A percentile compares a stretch with the other conserved stretches of the same genome.
Evolutionary conservation across 495 filamentous ascomycete genomes (phyloP).

Genomic region (Aspergillus saccharolyticus): DNA sequence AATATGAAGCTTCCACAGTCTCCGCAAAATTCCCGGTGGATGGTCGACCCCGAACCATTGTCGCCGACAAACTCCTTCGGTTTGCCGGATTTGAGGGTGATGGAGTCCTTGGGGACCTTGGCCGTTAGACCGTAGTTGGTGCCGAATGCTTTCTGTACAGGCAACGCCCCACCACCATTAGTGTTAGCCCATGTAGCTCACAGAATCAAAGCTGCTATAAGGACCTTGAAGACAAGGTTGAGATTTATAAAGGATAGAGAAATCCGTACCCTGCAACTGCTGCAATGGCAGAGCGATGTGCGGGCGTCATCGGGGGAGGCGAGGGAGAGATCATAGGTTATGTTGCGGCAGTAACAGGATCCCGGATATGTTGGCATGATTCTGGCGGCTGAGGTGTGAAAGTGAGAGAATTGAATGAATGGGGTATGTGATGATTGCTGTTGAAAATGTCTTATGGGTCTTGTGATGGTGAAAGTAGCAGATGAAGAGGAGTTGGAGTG

Average conservation of each 20-base stretch:
- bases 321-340: slow-evolving; percentile 45
- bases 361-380: slow-evolving; percentile 39
- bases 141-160: slow-evolving; percentile 52
- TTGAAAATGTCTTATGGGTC: neutral
- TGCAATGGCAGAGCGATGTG: slow-evolving; percentile 62
- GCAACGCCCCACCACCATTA: neutral
- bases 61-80: slow-evolving; percentile 51
- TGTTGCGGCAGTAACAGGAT: slow-evolving; percentile 45
- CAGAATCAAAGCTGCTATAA: no score
- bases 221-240: neutral
- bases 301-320: slow-evolving; percentile 50
- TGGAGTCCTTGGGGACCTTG: slow-evolving; percentile 50
- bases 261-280: slow-evolving; percentile 49
- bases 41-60: slow-evolving; percentile 48
- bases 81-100: slow-evolving; percentile 35
- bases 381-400: neutral
- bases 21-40: slow-evolving; percentile 61
- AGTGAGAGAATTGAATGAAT: neutral
- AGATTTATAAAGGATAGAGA: neutral
- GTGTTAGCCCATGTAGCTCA: neutral
- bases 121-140: slow-evolving; percentile 58
- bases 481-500: neutral
- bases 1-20: slow-evolving; percentile 58
- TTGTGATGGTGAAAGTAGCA: neutral
- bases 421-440: neutral